phyloP scores from a whole-genome alignment of 2,329 filamentous ascomycete species.

The Xylaria sp. region DNA sequence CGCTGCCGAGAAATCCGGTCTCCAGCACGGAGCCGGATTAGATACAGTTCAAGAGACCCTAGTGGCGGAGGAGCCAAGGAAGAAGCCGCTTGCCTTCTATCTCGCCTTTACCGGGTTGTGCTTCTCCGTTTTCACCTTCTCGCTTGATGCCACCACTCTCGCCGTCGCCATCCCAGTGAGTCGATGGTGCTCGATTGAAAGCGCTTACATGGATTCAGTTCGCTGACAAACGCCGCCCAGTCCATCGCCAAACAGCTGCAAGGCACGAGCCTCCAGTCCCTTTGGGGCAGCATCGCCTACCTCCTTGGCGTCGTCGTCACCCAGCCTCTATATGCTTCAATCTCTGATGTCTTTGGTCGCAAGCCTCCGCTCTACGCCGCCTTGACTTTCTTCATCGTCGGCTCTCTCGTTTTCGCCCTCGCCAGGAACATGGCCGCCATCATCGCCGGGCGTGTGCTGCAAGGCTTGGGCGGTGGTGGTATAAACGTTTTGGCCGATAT shows the following conservation, averaged over 20 bases:
- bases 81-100: too few species aligned
- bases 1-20: too few species aligned
- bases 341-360: slow-evolving; percentile 36
- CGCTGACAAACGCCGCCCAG: slow-evolving; percentile 9
- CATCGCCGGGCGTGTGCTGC: slow-evolving; percentile 39
- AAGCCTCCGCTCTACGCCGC: slow-evolving; percentile 32
- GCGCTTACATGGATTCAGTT: neutral
- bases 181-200: neutral
- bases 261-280: slow-evolving; percentile 23
- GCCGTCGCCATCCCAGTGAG: too few species aligned
- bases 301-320: slow-evolving; percentile 22
- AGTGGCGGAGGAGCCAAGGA: too few species aligned
- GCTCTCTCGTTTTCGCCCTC: slow-evolving; percentile 44
- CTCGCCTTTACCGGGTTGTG: too few species aligned
- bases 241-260: slow-evolving; percentile 20
- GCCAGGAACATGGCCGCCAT: slow-evolving; percentile 36
- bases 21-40: too few species aligned
- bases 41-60: too few species aligned
- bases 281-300: slow-evolving; percentile 40
- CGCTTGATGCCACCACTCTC: too few species aligned
- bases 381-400: slow-evolving; percentile 41
- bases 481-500: slow-evolving; percentile 39
- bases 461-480: slow-evolving; percentile 43
- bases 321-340: slow-evolving; percentile 26
- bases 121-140: too few species aligned